A percentile compares a stretch with the other conserved stretches of the same genome.
These are phyloP conservation scores for Xylaria curta DNA, from an alignment of 495 filamentous ascomycete genomes.

Conservation along the genomic window DNA sequence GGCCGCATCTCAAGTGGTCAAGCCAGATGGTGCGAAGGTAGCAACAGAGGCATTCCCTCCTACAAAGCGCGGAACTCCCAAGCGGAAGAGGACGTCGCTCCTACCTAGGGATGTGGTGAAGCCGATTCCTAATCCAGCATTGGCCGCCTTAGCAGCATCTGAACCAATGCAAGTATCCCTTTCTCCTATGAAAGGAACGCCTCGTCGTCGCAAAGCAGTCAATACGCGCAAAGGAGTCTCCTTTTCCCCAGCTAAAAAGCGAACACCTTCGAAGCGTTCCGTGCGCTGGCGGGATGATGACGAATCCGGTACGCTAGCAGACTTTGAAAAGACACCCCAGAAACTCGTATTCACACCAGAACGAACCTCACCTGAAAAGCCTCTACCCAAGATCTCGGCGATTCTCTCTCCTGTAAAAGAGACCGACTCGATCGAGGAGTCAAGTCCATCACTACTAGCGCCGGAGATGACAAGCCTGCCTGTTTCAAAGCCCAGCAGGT, in stretches of 20 bases:
- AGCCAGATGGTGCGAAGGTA: constrained; percentile 78
- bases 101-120: constrained; percentile 40
- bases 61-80: constrained; percentile 71
- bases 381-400: constrained; percentile 36
- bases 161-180: constrained; percentile 47
- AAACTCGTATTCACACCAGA: constrained; percentile 63
- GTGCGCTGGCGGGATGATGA: constrained; percentile 96
- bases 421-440: constrained; percentile 54
- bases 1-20: constrained; percentile 81
- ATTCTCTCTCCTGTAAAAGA: constrained; percentile 52
- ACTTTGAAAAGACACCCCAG: constrained; percentile 87
- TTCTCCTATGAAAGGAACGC: constrained; percentile 73
- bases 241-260: constrained; percentile 83
- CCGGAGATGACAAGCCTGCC: constrained; percentile 48
- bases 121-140: constrained; percentile 43
- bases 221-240: constrained; percentile 76
- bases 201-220: constrained; percentile 72
- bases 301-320: constrained; percentile 78
- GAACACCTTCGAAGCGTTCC: constrained; percentile 70
- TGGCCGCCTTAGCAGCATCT: constrained; percentile 46
- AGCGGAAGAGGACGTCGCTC: constrained; percentile 68
- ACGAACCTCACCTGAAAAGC: constrained; percentile 46
- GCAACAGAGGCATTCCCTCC: constrained; percentile 70
- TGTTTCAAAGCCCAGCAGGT: constrained; percentile 72
- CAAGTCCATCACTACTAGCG: constrained; percentile 63